Base-by-base conservation (phyloP, 2,329 filamentous ascomycete species). In the Chalaropsis ovoidea region DNA sequence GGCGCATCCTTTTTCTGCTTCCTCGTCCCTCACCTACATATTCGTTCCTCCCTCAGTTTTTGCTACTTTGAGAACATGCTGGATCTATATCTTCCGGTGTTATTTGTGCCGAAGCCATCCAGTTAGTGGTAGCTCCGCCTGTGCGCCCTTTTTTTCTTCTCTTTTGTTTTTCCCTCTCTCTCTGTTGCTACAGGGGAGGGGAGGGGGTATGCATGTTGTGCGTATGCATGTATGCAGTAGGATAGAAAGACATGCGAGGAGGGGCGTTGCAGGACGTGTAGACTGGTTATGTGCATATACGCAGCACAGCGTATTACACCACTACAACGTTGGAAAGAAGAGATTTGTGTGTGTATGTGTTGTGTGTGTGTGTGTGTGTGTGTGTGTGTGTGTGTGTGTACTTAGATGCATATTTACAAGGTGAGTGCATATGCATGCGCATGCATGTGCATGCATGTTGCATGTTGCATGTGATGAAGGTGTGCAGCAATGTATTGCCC, bases 61-160 rank as follows among this genome's bases (percentile, higher is more conserved):
- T 56, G 52, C 24, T 56, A 15, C 39, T 62, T n/a, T 45, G 39
- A 61, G 60, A 56, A 56, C 22, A 56, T 56, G 52, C 52, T 56
- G 27, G 24, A 31, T 56, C 52, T 56, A 56, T 56, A 56, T 56
- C 15, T 56, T 56, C 52, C 52, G 52, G 52, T 56, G 52, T 56
- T 56, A 56, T 56, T 56, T 56, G 52, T 56, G 52, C 52, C 52
- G 52, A 56, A 56, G 52, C 31, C 52, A 27, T 45, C 31, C 17
- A 56, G 41, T 56, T 39, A 56, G 52, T 17, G 13, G 22, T 56
- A 56, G 52, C 52, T 56, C 52, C 52, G 52, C 52, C 52, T 56
- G 52, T 56, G 52, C 31, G 35, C 19, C 17, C 47, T 35, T 64
- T 45, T 45, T 62, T 62, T 35, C 56, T 43, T 64, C 15, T 43